Base-by-base conservation (phyloP, 2,329 filamentous ascomycete species). In the Berkeleyomyces rouxiae region DNA sequence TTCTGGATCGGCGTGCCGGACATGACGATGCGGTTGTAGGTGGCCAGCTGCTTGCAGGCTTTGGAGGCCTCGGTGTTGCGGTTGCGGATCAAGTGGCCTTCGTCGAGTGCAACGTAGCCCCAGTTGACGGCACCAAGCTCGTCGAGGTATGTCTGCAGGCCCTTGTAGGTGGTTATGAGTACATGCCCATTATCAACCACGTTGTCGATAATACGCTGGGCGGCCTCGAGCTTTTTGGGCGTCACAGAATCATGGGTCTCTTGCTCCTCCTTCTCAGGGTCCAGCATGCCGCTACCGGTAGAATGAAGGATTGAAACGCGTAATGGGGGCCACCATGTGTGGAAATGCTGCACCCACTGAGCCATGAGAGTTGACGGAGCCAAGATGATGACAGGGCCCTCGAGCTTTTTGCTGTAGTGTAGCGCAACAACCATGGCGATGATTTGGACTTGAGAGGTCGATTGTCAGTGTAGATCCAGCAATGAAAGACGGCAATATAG, bases 1-100 rank as follows among this genome's bases (percentile, higher is more conserved):
- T 99, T 99, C 72, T 99, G 95, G 78, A 99, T 95, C 0, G 95
- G 95, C 0, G 93, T 99, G 4, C 93, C 93, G 0, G 95, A 97
- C 1, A 99, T 77, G 64, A 99, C 97, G 66, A 97, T 80, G 31
- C 95, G 83, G 68, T 97, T 93, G 0, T 88, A 82, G 0, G 93
- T 99, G 42, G 87, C 85, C 9, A 99, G 76, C 72, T 96, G 89
- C 71, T 99, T 99, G 78, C 90, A 96, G 67, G 90, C 88, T 61
- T 97, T 88, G 0, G 95, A 96, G 66, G 99, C 93, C 5, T 88
- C 86, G 0, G 93, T 90, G 69, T 97, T 95, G 0, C 93, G 93
- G 68, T 99, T 99, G 46, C 93, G 86, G 68, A 99, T 99, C 73
- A 96, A 96, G 74, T 99, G 95, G 2, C 95, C 93, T 76, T 99